phyloP scores from a whole-genome alignment of 179 eudicot species.

The Carnegiea gigantea region DNA sequence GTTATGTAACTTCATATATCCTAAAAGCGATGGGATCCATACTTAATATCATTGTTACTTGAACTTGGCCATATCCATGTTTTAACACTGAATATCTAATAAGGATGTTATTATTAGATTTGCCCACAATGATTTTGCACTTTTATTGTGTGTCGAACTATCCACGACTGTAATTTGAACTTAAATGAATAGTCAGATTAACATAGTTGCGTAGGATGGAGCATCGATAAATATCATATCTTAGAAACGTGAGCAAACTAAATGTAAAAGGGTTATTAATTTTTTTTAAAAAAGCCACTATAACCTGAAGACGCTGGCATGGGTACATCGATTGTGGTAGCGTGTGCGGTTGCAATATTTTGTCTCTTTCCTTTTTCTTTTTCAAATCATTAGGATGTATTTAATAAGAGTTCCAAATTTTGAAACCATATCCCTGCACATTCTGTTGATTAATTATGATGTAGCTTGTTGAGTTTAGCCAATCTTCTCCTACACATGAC shows the following conservation, averaged over 20 bases:
- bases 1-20: not conserved
- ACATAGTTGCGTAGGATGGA: not conserved
- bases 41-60: not conserved
- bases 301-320: constrained; percentile 32
- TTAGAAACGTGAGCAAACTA: constrained; percentile 25
- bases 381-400: constrained; percentile 34
- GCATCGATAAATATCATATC: constrained; percentile 17
- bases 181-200: not conserved
- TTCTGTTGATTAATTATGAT: too few relatives aligned
- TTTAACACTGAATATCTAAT: too few relatives aligned
- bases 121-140: too few relatives aligned
- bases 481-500: too few relatives aligned
- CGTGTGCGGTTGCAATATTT: constrained; percentile 53
- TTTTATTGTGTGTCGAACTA: not conserved
- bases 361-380: constrained; percentile 39
- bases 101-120: too few relatives aligned
- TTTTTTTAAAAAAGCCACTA: not conserved
- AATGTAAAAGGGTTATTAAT: constrained; percentile 11
- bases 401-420: too few relatives aligned
- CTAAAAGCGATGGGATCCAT: not conserved
- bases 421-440: too few relatives aligned
- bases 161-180: not conserved
- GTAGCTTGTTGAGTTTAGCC: too few relatives aligned
- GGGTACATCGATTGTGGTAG: constrained; percentile 50
- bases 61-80: not conserved